phyloP scores from a whole-genome alignment of 2,329 filamentous ascomycete genomes.

The Colletotrichum lindemuthianum region DNA sequence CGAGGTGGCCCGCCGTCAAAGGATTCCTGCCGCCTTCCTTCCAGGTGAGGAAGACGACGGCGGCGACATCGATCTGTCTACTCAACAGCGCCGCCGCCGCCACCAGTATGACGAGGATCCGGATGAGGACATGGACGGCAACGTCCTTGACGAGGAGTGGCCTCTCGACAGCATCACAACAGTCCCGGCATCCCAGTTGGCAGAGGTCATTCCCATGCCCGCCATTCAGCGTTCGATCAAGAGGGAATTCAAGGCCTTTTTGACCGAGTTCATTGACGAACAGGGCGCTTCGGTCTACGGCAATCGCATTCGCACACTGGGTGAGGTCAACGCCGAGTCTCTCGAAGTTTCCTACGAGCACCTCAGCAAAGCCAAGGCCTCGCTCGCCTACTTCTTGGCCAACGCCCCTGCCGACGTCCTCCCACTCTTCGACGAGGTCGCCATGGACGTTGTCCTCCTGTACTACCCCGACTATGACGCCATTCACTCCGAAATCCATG shows the following conservation, averaged over 20 bases:
- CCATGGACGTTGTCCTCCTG: slow-evolving; percentile 94
- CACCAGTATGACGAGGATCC: slow-evolving; percentile 95
- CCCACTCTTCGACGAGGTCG: slow-evolving; percentile 95
- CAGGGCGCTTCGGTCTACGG: slow-evolving; percentile 93
- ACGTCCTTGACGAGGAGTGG: slow-evolving; percentile 96
- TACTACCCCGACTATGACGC: slow-evolving; percentile 98
- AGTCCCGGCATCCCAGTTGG: slow-evolving; percentile 91
- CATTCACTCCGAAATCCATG: slow-evolving; percentile 97
- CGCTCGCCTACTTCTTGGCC: slow-evolving; percentile 93
- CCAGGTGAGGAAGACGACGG: slow-evolving; percentile 83
- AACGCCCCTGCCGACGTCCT: slow-evolving; percentile 96
- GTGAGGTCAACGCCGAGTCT: slow-evolving; percentile 95
- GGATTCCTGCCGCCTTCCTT: slow-evolving; percentile 78
- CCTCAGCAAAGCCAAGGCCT: slow-evolving; percentile 88
- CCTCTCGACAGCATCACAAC: slow-evolving; percentile 91
- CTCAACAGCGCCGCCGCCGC: slow-evolving; percentile 84
- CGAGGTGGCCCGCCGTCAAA: slow-evolving; percentile 73
- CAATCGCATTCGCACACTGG: slow-evolving; percentile 91
- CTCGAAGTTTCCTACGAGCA: slow-evolving; percentile 97
- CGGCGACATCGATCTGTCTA: slow-evolving; percentile 83
- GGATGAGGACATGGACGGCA: slow-evolving; percentile 89
- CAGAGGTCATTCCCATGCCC: slow-evolving; percentile 93
- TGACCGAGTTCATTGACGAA: slow-evolving; percentile 94
- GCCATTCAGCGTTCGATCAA: slow-evolving; percentile 93
- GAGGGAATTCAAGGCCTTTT: slow-evolving; percentile 95